phyloP scores from a whole-genome alignment of 192 early-diverging fungal genomes.

The Phlyctochytrium arcticum region DNA sequence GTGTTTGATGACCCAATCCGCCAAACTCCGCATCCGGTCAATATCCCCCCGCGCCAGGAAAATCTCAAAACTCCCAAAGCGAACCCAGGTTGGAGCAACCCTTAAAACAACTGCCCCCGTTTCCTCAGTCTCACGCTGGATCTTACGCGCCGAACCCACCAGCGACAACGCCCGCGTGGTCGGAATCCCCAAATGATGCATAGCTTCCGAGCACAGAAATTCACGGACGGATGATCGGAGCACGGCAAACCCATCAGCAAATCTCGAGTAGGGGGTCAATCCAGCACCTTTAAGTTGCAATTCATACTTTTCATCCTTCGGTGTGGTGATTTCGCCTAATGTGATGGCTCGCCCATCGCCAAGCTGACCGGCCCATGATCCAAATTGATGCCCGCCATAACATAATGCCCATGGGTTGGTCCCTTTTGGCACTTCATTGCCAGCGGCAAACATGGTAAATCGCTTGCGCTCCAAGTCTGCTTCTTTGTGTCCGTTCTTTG shows the following conservation, averaged over 20 bases:
- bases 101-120: constrained; percentile 73
- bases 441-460: constrained; percentile 10
- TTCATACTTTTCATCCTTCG: constrained; percentile 54
- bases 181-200: constrained; percentile 68
- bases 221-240: constrained; percentile 85
- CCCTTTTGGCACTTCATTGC: constrained; percentile 44
- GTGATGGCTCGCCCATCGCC: constrained; percentile 86
- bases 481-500: no score
- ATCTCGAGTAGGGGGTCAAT: constrained; percentile 80
- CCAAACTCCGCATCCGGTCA: constrained; percentile 49
- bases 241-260: constrained; percentile 84
- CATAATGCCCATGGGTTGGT: constrained; percentile 36
- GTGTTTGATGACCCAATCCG: constrained; percentile 66
- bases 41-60: constrained; percentile 65
- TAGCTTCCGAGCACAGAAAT: constrained; percentile 70
- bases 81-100: constrained; percentile 69
- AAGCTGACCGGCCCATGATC: constrained; percentile 56
- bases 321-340: constrained; percentile 53
- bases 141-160: constrained; percentile 53
- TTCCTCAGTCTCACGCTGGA: constrained; percentile 64
- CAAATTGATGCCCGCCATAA: constrained; percentile 56
- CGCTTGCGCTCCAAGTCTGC: neutral
- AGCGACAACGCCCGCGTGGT: constrained; percentile 75
- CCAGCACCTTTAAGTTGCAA: constrained; percentile 84
- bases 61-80: constrained; percentile 87